These are phyloP conservation scores for Paramecium octaurelia DNA, from an alignment of 73 alveolate species.

Conservation along the genomic window DNA sequence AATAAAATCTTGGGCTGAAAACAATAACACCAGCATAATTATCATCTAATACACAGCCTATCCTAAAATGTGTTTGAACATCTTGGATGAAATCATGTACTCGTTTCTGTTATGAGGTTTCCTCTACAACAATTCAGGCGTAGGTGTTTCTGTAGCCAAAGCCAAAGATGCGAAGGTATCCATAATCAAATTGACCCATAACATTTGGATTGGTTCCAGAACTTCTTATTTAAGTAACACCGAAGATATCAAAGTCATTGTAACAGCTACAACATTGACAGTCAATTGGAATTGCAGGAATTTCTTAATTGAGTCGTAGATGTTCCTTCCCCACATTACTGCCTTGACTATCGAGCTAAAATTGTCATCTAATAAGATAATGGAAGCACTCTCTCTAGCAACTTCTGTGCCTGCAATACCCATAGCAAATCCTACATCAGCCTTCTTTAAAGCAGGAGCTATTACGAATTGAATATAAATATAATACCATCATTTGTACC, in stretches of 20 bases:
- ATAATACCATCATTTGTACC: conserved; percentile 62
- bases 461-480: background rate
- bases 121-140: conserved; percentile 76
- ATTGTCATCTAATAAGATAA: conserved; percentile 88
- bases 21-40: conserved; percentile 65
- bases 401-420: conserved; percentile 95
- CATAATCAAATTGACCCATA: conserved; percentile 91
- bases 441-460: conserved; percentile 66
- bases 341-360: conserved; percentile 91
- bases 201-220: conserved; percentile 85
- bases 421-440: conserved; percentile 94
- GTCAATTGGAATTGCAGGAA: conserved; percentile 87
- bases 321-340: conserved; percentile 91
- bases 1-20: conserved; percentile 73
- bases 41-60: conserved; percentile 74
- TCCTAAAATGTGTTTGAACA: conserved; percentile 86
- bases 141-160: conserved; percentile 95
- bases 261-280: conserved; percentile 85
- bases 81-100: conserved; percentile 80
- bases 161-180: conserved; percentile 90
- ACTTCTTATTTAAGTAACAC: conserved; percentile 82
- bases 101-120: conserved; percentile 85
- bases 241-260: conserved; percentile 79
- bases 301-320: conserved; percentile 86
- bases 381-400: conserved; percentile 92